Conservation (phyloP, 73 alveolate species). For the Paramecium sexaurelia region DNA sequence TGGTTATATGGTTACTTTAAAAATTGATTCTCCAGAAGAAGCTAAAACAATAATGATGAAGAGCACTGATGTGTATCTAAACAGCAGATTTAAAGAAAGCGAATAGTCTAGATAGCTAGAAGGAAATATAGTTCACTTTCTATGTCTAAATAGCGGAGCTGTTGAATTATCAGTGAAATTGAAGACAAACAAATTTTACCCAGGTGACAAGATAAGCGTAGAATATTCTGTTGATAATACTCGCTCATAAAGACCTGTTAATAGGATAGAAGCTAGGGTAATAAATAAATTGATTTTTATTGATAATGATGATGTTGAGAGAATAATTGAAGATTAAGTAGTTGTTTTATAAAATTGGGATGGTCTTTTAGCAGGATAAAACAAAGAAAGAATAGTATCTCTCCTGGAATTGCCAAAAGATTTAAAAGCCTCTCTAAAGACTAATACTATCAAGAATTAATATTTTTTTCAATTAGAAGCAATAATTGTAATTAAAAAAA, state of each 20-base stretch:
- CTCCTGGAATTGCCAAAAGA: constrained; percentile 25
- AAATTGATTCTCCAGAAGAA: neutral
- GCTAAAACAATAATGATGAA: constrained; percentile 8
- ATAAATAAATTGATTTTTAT: constrained; percentile 41
- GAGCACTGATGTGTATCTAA: neutral
- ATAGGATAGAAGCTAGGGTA: neutral
- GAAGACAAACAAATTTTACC: neutral
- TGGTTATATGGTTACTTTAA: neutral
- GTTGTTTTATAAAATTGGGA: neutral
- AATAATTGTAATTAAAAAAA: neutral
- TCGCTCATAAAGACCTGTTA: neutral
- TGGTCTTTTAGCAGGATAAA: constrained; percentile 20
- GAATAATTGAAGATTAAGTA: constrained; percentile 5
- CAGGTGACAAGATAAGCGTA: neutral
- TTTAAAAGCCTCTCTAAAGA: neutral
- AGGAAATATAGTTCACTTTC: constrained; percentile 32
- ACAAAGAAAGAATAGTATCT: neutral
- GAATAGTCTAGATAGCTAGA: neutral
- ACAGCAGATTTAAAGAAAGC: neutral
- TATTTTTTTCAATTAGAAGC: constrained; percentile 42
- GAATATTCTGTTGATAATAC: constrained; percentile 37
- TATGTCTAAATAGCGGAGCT: constrained; percentile 44
- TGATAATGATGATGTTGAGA: constrained; percentile 27
- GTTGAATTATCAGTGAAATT: constrained; percentile 14
- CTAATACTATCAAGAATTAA: constrained; percentile 9